Evolutionary conservation across 768 basidiomycete genomes (phyloP).

Genomic region (Polyporus arcularius): DNA sequence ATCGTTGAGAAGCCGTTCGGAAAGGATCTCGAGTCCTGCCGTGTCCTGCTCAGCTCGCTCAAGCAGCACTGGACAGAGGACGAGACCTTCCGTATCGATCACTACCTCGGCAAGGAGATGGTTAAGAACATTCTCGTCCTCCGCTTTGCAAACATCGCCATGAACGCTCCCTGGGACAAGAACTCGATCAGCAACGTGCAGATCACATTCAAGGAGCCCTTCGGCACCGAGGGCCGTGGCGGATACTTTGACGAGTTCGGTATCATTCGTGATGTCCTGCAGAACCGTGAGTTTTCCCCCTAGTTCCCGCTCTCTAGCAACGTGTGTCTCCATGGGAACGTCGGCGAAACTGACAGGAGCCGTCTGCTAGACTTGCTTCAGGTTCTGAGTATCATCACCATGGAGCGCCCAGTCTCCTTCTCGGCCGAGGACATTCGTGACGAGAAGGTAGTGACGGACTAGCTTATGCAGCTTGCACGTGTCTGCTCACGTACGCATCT

Average conservation of each 20-base stretch:
- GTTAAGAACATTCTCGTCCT: slow-evolving; percentile 97
- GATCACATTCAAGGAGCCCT: slow-evolving; percentile 99
- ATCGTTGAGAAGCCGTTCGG: slow-evolving; percentile 99
- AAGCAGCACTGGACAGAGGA: slow-evolving; percentile 93
- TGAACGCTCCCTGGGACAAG: slow-evolving; percentile 92
- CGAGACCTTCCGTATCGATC: slow-evolving; percentile 98
- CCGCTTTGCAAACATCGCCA: slow-evolving; percentile 91
- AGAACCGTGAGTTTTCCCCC: slow-evolving; percentile 80
- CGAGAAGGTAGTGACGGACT: slow-evolving; percentile 73
- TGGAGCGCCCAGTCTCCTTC: slow-evolving; percentile 99
- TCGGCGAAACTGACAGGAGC: background rate
- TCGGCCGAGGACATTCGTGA: slow-evolving; percentile 96
- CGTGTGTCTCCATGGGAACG: background rate
- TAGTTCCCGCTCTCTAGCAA: background rate
- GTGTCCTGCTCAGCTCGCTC: slow-evolving; percentile 73
- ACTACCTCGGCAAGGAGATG: slow-evolving; percentile 99
- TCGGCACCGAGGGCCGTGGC: slow-evolving; percentile 99
- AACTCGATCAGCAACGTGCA: slow-evolving; percentile 96
- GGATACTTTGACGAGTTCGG: slow-evolving; percentile 99
- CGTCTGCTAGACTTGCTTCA: slow-evolving; percentile 78
- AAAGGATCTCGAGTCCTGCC: slow-evolving; percentile 86
- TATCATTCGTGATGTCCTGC: slow-evolving; percentile 95
- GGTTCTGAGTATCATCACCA: slow-evolving; percentile 91
- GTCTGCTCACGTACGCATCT: slow-evolving; percentile 21
- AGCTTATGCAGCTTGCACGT: slow-evolving; percentile 4